Evolutionary conservation across 345 rosid species (phyloP), one percentile per base, ranked within the genome.

Genomic region (Hibiscus syriacus): DNA sequence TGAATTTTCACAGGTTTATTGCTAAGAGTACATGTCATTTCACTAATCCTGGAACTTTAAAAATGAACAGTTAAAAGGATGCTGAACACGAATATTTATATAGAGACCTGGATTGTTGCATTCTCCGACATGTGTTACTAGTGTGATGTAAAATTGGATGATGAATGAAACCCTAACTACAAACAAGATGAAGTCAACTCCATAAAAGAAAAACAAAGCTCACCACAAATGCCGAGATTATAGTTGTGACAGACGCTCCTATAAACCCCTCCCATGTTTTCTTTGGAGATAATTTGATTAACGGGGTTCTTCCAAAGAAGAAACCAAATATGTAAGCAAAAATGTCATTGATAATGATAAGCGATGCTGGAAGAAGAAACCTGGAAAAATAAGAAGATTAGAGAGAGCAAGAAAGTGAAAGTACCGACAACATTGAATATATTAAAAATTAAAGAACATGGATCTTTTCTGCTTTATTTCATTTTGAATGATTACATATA

Each of bases 251-350:
- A 73, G 96, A 91, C 45, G 96, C 99, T 72, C 99, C 98, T 22
- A 91, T 88, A 76, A 94, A 94, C 27, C 98, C 99, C 71, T 94
- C 99, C 99, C 98, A 94, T 50, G 98, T 94, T 82, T 94, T 91
- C 88, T 94, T 94, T 26, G 98, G 98, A 73, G 98, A 91, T 70
- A 94, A 83, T 80, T 91, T 89, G 81, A 94, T 94, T 78, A 94
- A 79, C 0, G 96, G 99, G 14, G 98, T 94, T 86, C 77, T 84
- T 71, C 99, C 99, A 63, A 94, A 94, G 84, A 94, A 94, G 93
- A 94, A 94, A 74, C 99, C 97, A 56, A 83, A 83, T 65, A 91
- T 70, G 73, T 91, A 91, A 36, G 99, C 99, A 36, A 86, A 87
- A 71, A 89, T 86, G 66, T 94, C 99, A 73, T 91, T 94, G 84